Conservation (phyloP, 1,284 basidiomycete species). For the Abortiporus biennis region DNA sequence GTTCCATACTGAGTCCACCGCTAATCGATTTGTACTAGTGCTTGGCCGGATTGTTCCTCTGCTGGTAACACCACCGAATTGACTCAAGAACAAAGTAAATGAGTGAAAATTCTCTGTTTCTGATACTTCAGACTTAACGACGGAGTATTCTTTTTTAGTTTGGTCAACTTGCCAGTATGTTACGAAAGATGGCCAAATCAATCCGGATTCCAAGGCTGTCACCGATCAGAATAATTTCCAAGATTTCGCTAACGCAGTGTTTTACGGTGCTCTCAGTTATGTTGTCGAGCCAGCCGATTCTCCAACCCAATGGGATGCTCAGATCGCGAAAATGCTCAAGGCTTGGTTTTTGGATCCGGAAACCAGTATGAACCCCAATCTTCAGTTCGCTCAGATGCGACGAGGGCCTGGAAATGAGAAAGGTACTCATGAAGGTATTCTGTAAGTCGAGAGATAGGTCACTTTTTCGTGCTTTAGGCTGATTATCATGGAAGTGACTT, state of each 20-base stretch:
- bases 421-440: constrained; percentile 52
- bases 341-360: constrained; percentile 53
- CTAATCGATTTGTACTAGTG: constrained; percentile 27
- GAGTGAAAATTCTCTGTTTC: not conserved
- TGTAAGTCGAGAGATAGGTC: constrained; percentile 27
- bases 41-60: constrained; percentile 51
- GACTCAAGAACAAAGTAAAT: constrained; percentile 36
- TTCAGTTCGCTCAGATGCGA: constrained; percentile 58
- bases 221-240: constrained; percentile 51
- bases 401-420: constrained; percentile 42
- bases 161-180: constrained; percentile 57
- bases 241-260: constrained; percentile 48
- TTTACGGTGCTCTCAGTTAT: constrained; percentile 58
- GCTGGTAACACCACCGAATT: constrained; percentile 37
- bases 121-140: no score
- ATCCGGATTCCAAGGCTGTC: constrained; percentile 26
- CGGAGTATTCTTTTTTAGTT: constrained; percentile 24
- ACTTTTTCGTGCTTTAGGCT: constrained; percentile 5
- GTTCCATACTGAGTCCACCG: not conserved
- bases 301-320: constrained; percentile 31
- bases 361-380: constrained; percentile 61
- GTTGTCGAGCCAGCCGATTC: constrained; percentile 32
- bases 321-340: constrained; percentile 40
- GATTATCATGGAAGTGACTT: constrained; percentile 33
- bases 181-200: constrained; percentile 52